Base-by-base conservation (phyloP, 768 basidiomycete species). In the Pleurotus tuber-regium region DNA sequence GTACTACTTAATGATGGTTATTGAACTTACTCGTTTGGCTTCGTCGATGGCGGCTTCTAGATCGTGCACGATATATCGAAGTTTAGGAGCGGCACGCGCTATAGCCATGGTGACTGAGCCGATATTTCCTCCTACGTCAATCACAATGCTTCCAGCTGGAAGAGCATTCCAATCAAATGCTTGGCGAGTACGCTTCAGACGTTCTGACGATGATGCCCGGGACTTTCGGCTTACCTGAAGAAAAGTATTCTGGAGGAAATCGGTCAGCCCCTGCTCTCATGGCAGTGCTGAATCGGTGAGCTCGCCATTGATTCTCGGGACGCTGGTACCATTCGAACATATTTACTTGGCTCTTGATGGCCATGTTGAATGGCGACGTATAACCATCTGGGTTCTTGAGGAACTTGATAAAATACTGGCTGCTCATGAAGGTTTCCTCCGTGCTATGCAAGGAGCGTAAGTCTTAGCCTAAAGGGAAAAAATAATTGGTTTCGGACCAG, bases 101-200 rank as follows among this genome's bases (percentile, higher is more conserved):
- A 73, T 61, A 25, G 70, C 30, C 72, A 73, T 72, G 26, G 63
- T 68, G 1, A 69, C 69, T 9, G 60, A 64, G 19, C 81, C 81
- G 16, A 82, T 79, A 8, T 81, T 80, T 21, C 82, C 81, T 0
- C 82, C 82, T 2, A 83, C 79, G 48, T 83, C 81, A 9, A 82
- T 72, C 14, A 83, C 66, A 1, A 71, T 64, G 8, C 74, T 70
- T 4, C 73, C 73, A n/a, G 58, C 64, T 4, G 68, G 68, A 38
- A 83, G 70, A 12, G 72, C 67, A 14, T 65, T 59, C 75, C 82
- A 83, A 48, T 76, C 72, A 53, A 80, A 81, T 11, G 68, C 81
- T 82, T n/a, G n/a, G n/a, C n/a, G 47, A 23, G 3, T 35, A 12
- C 3, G 24, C 12, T 4, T 40, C 14, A n/a, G 8, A 14, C 10